Evolutionary conservation across 2,329 filamentous ascomycete genomes (phyloP), one percentile per base, ranked within the genome.

Genomic region (Fusarium penzigii): DNA sequence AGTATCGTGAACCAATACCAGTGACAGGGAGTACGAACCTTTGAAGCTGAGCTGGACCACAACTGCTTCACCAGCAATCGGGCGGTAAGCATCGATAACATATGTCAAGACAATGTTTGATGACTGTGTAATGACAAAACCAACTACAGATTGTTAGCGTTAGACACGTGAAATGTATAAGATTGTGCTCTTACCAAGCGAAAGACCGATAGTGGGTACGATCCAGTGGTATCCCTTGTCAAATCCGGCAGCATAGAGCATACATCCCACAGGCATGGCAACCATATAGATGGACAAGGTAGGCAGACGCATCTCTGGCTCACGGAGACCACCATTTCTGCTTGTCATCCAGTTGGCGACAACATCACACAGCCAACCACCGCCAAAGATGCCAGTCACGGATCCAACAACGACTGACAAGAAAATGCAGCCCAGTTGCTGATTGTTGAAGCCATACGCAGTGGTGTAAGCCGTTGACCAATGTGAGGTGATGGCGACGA

Each of bases 401-500:
- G 75, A 71, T 20, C 78, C 78, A 12, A 81, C 57, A 13, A 79
- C 58, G 12, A 70, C 71, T 1, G 75, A 59, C 17, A 79, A 64
- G 57, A 81, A 82, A 53, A 74, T 77, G 4, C 82, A 71, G 2
- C 78, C 79, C 1, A 66, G 72, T 63, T 75, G 75, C 65, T 67
- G 78, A 1, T 74, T 57, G 47, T 69, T 49, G 49, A 78, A 77
- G 25, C 62, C 66, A 53, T 78, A 78, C 0, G 73, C 62, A 0
- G 59, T 71, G 76, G n/a, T 46, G 20, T 55, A 57, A n/a, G 76
- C 75, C 1, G 69, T 54, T 2, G 72, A 70, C 6, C 75, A 76
- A 50, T 81, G 82, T 41, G 80, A 77, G 0, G 77, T 76, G 9
- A 82, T 76, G 32, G 79, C 78, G 0, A 79, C 75, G 2, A 79